phyloP scores from a whole-genome alignment of 345 rosid genomes.

The Atalantia buxifolia region DNA sequence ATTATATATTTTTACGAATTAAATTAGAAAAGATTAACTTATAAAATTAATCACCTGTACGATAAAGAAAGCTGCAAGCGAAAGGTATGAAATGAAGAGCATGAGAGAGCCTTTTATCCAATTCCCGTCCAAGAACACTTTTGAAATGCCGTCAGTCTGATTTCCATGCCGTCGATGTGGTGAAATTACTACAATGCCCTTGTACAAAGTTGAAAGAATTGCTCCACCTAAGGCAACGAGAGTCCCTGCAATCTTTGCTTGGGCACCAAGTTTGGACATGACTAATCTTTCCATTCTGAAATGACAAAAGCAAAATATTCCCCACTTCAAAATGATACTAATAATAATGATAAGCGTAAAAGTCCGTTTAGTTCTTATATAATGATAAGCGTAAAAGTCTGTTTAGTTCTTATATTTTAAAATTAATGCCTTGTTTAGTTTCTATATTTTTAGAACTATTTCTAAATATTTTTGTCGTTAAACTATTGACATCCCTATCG shows the following conservation, averaged over 20 bases:
- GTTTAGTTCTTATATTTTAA: no score
- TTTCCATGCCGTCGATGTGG: not conserved
- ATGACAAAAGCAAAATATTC: no score
- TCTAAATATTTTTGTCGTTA: no score
- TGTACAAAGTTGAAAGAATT: not conserved
- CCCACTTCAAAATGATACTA: rapidly evolving
- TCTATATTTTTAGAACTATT: no score
- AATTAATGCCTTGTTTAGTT: rapidly evolving
- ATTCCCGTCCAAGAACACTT: not conserved
- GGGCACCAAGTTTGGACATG: not conserved
- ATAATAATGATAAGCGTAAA: no score
- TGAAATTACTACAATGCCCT: not conserved
- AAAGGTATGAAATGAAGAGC: not conserved
- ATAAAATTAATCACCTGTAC: not conserved
- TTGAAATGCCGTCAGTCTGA: not conserved
- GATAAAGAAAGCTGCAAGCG: not conserved
- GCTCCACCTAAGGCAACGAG: not conserved
- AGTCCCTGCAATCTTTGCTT: not conserved
- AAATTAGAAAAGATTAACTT: no score
- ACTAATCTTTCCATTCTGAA: not conserved
- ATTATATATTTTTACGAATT: no score
- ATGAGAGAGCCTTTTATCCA: conserved; percentile 6
- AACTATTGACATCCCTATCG: rapidly evolving
- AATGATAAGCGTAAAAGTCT: rapidly evolving
- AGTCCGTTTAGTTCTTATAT: no score